Percentiles rank a stretch among this genome's conserved stretches.
These are phyloP conservation scores for Geranium rotundifolium DNA, from an alignment of 345 rosid species.

Conservation along the genomic window DNA sequence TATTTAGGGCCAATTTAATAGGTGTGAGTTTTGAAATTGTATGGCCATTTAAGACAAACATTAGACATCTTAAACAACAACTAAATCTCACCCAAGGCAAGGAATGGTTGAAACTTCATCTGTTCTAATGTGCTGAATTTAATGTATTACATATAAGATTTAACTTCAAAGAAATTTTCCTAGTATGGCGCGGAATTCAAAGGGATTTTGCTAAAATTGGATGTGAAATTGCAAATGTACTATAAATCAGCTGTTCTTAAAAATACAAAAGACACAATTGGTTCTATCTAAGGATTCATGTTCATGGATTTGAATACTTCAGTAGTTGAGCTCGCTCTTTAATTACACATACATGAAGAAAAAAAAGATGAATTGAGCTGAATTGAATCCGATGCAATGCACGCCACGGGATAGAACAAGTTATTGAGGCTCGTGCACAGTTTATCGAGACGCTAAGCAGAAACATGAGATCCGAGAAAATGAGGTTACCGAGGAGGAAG, in stretches of 20 bases:
- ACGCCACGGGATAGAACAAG: not conserved
- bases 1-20: not conserved
- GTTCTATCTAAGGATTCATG: not conserved
- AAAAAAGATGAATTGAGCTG: not conserved
- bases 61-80: not conserved
- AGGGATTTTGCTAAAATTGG: too few relatives aligned
- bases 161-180: too few relatives aligned
- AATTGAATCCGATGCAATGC: not conserved
- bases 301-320: not conserved
- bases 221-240: not conserved
- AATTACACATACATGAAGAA: too few relatives aligned
- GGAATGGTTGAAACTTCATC: too few relatives aligned
- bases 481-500: not conserved
- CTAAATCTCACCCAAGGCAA: not conserved
- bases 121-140: too few relatives aligned
- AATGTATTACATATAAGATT: too few relatives aligned
- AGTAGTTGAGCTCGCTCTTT: not conserved
- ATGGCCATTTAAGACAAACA: not conserved
- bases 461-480: not conserved
- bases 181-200: too few relatives aligned
- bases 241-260: not conserved
- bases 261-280: not conserved
- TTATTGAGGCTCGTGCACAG: not conserved
- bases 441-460: too few relatives aligned
- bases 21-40: not conserved